Percentiles rank a stretch among this genome's conserved stretches.
Conservation (phyloP, 139 green algal species). For the Bryopsis sp. region DNA sequence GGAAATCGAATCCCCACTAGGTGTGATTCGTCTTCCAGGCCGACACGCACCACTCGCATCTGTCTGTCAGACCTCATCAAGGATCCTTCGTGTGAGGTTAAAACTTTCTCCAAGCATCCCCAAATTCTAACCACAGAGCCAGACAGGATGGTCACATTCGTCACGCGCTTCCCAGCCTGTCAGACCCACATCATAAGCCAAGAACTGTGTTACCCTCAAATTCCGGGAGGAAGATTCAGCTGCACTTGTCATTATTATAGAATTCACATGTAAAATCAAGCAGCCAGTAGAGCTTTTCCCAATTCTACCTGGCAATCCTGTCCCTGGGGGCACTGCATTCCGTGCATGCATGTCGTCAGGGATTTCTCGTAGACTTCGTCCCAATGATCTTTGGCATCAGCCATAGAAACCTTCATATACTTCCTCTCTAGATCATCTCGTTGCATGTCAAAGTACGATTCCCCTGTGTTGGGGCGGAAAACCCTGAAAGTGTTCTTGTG, state of each 20-base stretch:
- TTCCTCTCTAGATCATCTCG: slow-evolving; percentile 51
- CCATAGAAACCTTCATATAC: slow-evolving; percentile 37
- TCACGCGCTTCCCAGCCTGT: slow-evolving; percentile 45
- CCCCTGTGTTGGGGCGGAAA: slow-evolving; percentile 34
- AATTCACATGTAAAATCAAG: neutral
- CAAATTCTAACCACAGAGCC: slow-evolving; percentile 68
- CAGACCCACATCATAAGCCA: too few species aligned
- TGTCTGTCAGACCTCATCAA: slow-evolving; percentile 49
- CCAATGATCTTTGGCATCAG: slow-evolving; percentile 51
- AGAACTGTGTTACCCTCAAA: too few species aligned
- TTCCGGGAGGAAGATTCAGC: too few species aligned
- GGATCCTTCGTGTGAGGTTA: slow-evolving; percentile 41
- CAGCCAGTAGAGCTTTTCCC: neutral
- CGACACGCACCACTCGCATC: slow-evolving; percentile 59
- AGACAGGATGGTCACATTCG: slow-evolving; percentile 51
- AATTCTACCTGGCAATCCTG: slow-evolving; percentile 36
- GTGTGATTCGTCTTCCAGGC: slow-evolving; percentile 16
- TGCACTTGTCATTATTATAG: too few species aligned
- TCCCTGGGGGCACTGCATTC: slow-evolving; percentile 42
- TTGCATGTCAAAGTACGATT: slow-evolving; percentile 72
- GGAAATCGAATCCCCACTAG: neutral
- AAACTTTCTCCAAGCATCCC: slow-evolving; percentile 63
- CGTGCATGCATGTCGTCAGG: slow-evolving; percentile 58
- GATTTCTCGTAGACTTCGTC: slow-evolving; percentile 34
- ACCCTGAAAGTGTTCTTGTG: slow-evolving; percentile 21